Conservation (phyloP, 1,139 yeast genomes). For the Saccharomyces hybrid region DNA sequence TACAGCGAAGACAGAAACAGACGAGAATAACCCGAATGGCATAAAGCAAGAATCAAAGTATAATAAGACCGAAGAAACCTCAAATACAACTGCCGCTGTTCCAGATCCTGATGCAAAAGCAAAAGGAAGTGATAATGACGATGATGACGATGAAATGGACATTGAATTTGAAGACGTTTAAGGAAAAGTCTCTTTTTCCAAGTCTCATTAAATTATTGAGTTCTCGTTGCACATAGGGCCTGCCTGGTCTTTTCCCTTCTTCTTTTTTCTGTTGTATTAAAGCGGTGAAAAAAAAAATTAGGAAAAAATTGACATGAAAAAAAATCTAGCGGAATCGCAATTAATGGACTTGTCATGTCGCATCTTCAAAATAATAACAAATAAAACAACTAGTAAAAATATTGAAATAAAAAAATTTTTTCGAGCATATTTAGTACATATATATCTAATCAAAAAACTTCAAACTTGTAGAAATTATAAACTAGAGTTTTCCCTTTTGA, state of each 20-base stretch:
- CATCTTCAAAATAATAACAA: not conserved
- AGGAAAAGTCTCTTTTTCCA: not conserved
- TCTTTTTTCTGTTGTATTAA: not conserved
- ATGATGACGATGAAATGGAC: conserved; percentile 26
- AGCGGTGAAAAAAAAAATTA: not conserved
- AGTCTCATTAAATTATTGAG: not conserved
- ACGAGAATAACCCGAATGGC: conserved; percentile 1
- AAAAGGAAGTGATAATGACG: conserved; percentile 36
- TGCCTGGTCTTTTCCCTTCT: not conserved
- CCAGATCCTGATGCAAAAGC: conserved; percentile 33
- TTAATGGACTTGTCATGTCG: not conserved
- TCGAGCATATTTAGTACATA: not conserved
- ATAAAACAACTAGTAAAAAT: not conserved
- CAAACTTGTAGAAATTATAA: not conserved
- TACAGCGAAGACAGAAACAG: not conserved
- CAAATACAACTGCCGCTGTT: not conserved
- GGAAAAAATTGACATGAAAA: not conserved
- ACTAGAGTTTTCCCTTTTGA: not conserved
- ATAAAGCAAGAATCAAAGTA: conserved; percentile 9
- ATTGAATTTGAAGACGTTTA: conserved; percentile 34
- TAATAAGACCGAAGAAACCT: conserved; percentile 14
- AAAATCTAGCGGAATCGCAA: not conserved
- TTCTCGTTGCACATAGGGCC: not conserved
- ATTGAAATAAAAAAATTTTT: not conserved
- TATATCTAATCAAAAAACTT: not conserved